phyloP scores from a whole-genome alignment of 2,329 filamentous ascomycete species.

The Beauveria asiatica region DNA sequence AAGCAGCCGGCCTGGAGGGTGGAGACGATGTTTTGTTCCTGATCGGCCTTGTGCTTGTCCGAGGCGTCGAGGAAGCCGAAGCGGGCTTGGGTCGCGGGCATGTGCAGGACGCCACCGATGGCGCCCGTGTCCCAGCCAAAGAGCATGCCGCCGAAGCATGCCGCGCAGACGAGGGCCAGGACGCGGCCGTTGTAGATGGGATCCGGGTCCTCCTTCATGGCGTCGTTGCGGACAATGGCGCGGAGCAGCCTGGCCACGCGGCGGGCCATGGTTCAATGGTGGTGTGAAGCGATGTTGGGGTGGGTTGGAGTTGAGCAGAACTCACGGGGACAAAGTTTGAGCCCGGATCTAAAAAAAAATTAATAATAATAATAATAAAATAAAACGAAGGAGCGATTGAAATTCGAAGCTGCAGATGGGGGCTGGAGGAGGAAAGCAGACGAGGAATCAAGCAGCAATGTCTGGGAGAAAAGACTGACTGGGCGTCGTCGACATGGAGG shows the following conservation, averaged over 20 bases:
- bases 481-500: too few species aligned
- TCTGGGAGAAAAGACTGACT: too few species aligned
- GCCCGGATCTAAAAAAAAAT: background rate
- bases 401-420: too few species aligned
- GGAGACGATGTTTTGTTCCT: constrained; percentile 61
- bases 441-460: too few species aligned
- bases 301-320: background rate
- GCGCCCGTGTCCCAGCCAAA: constrained; percentile 51
- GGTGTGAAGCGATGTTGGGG: background rate
- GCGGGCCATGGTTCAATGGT: constrained; percentile 28
- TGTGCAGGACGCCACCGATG: constrained; percentile 57
- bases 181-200: constrained; percentile 65
- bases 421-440: too few species aligned
- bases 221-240: constrained; percentile 57
- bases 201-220: constrained; percentile 58
- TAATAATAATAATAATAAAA: too few species aligned
- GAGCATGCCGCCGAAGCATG: constrained; percentile 58
- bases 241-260: constrained; percentile 35
- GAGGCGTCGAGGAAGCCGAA: constrained; percentile 26
- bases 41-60: constrained; percentile 34
- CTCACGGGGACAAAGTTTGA: too few species aligned
- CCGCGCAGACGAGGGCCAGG: constrained; percentile 52
- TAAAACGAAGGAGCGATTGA: background rate
- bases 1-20: constrained; percentile 63
- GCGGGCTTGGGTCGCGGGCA: constrained; percentile 45